These are phyloP conservation scores for Amanita jacksonii DNA, from an alignment of 768 basidiomycete species.

Conservation along the genomic window DNA sequence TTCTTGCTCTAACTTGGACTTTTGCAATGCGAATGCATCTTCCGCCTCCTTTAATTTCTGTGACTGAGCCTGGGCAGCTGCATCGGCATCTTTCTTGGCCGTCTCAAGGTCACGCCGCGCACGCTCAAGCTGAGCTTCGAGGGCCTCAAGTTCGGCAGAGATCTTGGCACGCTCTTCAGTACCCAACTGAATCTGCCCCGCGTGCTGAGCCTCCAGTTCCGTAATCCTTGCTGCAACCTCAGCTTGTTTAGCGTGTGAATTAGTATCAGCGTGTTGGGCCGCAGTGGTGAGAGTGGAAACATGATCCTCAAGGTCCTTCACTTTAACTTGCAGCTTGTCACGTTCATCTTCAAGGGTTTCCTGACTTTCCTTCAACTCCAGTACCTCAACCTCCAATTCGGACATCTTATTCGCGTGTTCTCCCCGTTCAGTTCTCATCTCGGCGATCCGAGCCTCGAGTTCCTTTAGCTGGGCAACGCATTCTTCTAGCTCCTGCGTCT, in stretches of 20 bases:
- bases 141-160: slow-evolving; percentile 31
- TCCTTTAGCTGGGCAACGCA: slow-evolving; percentile 21
- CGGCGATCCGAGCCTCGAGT: slow-evolving; percentile 36
- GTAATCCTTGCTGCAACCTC: slow-evolving; percentile 31
- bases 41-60: slow-evolving; percentile 44
- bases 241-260: slow-evolving; percentile 36
- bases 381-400: slow-evolving; percentile 72
- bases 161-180: slow-evolving; percentile 35
- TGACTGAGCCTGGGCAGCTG: slow-evolving; percentile 37
- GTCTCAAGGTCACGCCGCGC: slow-evolving; percentile 40
- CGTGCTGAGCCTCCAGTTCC: slow-evolving; percentile 33
- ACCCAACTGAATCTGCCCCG: slow-evolving; percentile 34
- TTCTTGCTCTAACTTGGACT: slow-evolving; percentile 44
- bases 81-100: slow-evolving; percentile 32
- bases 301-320: slow-evolving; percentile 46
- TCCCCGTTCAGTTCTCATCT: slow-evolving; percentile 56
- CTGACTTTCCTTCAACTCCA: slow-evolving; percentile 65
- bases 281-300: slow-evolving; percentile 38
- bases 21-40: slow-evolving; percentile 34
- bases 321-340: slow-evolving; percentile 30
- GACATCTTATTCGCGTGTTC: slow-evolving; percentile 64
- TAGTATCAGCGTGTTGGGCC: slow-evolving; percentile 37
- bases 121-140: slow-evolving; percentile 38
- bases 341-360: slow-evolving; percentile 57
- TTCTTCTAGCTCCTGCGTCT: slow-evolving; percentile 10